Evolutionary conservation across 73 alveolate species (phyloP), one percentile per base, ranked within the genome.

Genomic region (Durusdinium trenchii): DNA sequence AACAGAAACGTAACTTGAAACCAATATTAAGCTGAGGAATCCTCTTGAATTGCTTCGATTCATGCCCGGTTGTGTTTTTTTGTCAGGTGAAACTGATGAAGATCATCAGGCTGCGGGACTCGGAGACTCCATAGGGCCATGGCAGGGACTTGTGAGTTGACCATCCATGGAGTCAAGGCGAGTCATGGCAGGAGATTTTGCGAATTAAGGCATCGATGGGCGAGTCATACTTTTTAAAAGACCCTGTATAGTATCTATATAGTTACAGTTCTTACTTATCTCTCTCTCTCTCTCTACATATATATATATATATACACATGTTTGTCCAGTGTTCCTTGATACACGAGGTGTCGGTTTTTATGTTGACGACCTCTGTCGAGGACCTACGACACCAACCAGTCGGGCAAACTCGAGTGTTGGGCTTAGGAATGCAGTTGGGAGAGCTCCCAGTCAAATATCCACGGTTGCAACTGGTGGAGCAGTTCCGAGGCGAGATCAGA

Each of bases 381-480:
- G 60, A 38, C 95, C 54, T 87, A 87, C 28, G 95, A 87, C 76
- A 87, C 95, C 36, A 87, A 87, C 95, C 18, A 87, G 51, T 60
- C 95, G 20, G 95, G 95, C 51, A 87, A 87, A 46, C 67, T 87
- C 69, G 95, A 87, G 57, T 48, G 64, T 14, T 10, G 85, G 43
- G 10, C 89, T 79, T 79, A 79, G 32, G 28, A 12, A 54, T 54
- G 64, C 64, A 12, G 20, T 20, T 9, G 28, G 64, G 64, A 12
- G 64, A 9, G 64, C 64, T 54, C 28, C 9, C 64, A 54, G 20
- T 54, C 64, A 54, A 20, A 54, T 9, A 12, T 9, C 64, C 20
- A 20, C 64, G 28, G 64, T 9, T 20, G 9, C 20, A 12, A 20
- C 64, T 20, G 36, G 32, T 42, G 18, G n/a, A 43, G 40, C 62